Evolutionary conservation across 768 basidiomycete species (phyloP).

Genomic region (Mycena filopes): DNA sequence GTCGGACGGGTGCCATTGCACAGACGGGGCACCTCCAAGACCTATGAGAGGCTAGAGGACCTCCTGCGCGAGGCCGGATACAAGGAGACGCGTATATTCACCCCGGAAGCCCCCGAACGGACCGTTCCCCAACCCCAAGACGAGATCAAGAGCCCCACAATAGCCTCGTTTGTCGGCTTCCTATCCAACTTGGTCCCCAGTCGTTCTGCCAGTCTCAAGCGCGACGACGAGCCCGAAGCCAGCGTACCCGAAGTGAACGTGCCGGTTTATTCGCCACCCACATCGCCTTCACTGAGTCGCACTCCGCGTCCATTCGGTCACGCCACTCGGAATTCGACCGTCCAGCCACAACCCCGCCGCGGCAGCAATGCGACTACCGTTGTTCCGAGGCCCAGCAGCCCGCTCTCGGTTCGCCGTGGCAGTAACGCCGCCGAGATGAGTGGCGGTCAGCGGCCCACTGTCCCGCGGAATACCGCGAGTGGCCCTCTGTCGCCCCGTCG

Average conservation of each 20-base stretch:
- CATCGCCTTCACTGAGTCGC: constrained; percentile 28
- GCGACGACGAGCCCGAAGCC: constrained; percentile 25
- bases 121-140: constrained; percentile 44
- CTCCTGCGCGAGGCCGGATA: constrained; percentile 89
- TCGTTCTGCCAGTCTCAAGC: constrained; percentile 37
- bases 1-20: constrained; percentile 80
- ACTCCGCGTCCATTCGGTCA: constrained; percentile 29
- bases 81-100: constrained; percentile 91
- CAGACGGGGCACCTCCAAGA: constrained; percentile 80
- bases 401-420: not conserved
- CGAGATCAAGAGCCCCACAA: constrained; percentile 47
- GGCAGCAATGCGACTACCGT: constrained; percentile 12
- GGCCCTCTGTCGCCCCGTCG: constrained; percentile 17
- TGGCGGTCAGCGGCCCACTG: not conserved
- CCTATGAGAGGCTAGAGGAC: constrained; percentile 87
- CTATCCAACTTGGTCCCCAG: constrained; percentile 68
- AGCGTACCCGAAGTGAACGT: not conserved
- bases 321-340: constrained; percentile 23
- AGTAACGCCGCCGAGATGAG: too few species aligned
- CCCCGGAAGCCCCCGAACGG: constrained; percentile 82
- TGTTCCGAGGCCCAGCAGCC: not conserved
- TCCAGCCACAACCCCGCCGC: constrained; percentile 16
- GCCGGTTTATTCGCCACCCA: constrained; percentile 32
- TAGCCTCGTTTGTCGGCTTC: constrained; percentile 72
- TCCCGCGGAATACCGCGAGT: constrained; percentile 13